Evolutionary conservation across 2,329 filamentous ascomycete species (phyloP).

Genomic region (Exophiala spinifera): DNA sequence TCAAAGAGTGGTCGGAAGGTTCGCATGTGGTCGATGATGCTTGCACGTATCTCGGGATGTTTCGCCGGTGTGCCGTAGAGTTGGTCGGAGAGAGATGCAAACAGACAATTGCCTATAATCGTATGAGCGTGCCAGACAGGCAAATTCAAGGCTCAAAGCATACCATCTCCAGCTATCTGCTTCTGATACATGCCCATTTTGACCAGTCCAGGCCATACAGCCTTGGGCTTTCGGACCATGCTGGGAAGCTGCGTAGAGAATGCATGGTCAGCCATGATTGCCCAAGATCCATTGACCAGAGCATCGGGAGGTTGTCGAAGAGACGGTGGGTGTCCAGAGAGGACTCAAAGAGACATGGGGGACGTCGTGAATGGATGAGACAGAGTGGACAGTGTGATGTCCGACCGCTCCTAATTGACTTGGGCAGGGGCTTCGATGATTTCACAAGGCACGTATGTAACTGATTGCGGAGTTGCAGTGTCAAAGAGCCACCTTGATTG

Average conservation of each 20-base stretch:
- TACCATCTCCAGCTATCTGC: slow-evolving; percentile 30
- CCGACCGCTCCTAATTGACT: slow-evolving; percentile 14
- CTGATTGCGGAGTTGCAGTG: slow-evolving; percentile 1
- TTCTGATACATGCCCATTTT: slow-evolving; percentile 28
- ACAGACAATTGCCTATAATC: slow-evolving; percentile 63
- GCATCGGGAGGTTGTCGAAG: slow-evolving; percentile 19
- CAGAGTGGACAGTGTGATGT: slow-evolving; percentile 14
- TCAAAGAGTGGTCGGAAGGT: slow-evolving; percentile 61
- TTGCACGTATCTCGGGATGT: slow-evolving; percentile 57
- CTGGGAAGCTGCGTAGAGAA: slow-evolving; percentile 27
- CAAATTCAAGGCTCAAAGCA: background rate
- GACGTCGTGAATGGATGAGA: slow-evolving; percentile 12
- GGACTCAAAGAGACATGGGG: slow-evolving; percentile 17
- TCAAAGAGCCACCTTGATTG: background rate
- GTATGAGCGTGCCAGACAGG: too few relatives aligned
- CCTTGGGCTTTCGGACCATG: slow-evolving; percentile 30
- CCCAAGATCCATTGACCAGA: slow-evolving; percentile 29
- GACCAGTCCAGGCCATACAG: slow-evolving; percentile 29
- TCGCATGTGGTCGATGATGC: slow-evolving; percentile 61
- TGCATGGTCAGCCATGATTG: slow-evolving; percentile 31
- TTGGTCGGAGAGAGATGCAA: slow-evolving; percentile 66
- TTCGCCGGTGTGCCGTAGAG: slow-evolving; percentile 59
- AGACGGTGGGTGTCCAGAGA: slow-evolving; percentile 1
- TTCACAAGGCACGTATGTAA: slow-evolving; percentile 13
- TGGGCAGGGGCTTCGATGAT: slow-evolving; percentile 18